These are phyloP conservation scores for Cyamopsis tetragonoloba DNA, from an alignment of 306 rosid species.

Conservation along the genomic window DNA sequence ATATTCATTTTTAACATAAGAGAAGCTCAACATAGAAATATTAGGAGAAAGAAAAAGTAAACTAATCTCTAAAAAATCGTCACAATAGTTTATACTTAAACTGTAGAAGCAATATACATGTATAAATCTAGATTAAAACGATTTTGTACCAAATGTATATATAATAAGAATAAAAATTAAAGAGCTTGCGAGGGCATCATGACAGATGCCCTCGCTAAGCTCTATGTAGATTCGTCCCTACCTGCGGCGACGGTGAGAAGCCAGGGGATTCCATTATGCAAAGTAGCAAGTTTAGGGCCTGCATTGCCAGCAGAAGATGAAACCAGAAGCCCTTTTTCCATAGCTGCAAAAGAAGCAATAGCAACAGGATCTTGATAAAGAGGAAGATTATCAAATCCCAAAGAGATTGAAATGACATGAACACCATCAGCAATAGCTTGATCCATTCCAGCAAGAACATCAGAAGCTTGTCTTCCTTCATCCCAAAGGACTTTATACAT, in stretches of 20 bases:
- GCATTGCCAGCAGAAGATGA: constrained; percentile 36
- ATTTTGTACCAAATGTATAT: too few relatives aligned
- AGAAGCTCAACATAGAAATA: too few relatives aligned
- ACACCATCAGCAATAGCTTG: constrained; percentile 41
- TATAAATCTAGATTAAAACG: too few relatives aligned
- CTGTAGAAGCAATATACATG: too few relatives aligned
- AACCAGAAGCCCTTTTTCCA: constrained; percentile 40
- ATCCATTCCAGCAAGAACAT: constrained; percentile 37
- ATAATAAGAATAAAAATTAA: too few relatives aligned
- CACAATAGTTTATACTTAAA: too few relatives aligned
- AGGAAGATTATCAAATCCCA: constrained; percentile 27
- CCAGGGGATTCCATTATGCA: constrained; percentile 42
- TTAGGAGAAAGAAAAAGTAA: too few relatives aligned
- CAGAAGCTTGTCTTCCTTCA: constrained; percentile 34
- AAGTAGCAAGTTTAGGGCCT: constrained; percentile 15
- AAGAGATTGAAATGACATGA: constrained; percentile 34
- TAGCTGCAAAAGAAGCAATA: constrained; percentile 39
- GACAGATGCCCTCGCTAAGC: too few relatives aligned
- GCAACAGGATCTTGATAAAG: constrained; percentile 33
- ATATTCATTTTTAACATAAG: too few relatives aligned
- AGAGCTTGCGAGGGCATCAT: too few relatives aligned
- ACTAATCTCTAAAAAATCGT: too few relatives aligned
- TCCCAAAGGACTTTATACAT: constrained; percentile 36
- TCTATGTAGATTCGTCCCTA: too few relatives aligned
- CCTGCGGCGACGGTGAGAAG: constrained; percentile 29